phyloP scores from a whole-genome alignment of 495 filamentous ascomycete genomes.

The Polyplosphaeria fusca region DNA sequence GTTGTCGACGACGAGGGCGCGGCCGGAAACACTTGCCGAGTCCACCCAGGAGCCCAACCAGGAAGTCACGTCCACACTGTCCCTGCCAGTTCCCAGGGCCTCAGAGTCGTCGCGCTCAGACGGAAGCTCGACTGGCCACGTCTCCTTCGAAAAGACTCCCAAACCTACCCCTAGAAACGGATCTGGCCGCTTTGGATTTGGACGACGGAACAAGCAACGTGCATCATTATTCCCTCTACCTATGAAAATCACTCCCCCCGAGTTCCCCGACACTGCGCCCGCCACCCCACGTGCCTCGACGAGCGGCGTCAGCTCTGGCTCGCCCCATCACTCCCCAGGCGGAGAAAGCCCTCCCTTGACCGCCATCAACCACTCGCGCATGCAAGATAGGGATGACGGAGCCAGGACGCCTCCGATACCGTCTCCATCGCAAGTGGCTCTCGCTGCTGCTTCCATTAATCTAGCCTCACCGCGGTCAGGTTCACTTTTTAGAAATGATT shows the following conservation, averaged over 20 bases:
- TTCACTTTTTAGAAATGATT: constrained; percentile 57
- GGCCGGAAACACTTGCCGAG: constrained; percentile 53
- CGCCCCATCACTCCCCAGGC: constrained; percentile 34
- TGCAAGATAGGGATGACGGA: constrained; percentile 41
- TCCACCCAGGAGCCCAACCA: constrained; percentile 64
- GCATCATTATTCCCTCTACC: constrained; percentile 85
- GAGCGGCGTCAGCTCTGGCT: constrained; percentile 34
- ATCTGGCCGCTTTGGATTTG: constrained; percentile 75
- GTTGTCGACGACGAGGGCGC: constrained; percentile 50
- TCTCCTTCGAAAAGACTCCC: constrained; percentile 59
- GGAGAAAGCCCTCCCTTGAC: constrained; percentile 37
- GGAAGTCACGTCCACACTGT: constrained; percentile 63
- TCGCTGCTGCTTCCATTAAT: constrained; percentile 44
- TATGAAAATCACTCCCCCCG: constrained; percentile 50
- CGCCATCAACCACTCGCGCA: constrained; percentile 37
- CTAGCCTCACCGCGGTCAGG: constrained; percentile 42
- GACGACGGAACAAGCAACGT: constrained; percentile 76
- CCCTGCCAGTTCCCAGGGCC: constrained; percentile 65
- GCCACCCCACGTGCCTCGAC: constrained; percentile 54
- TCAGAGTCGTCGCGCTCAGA: constrained; percentile 94
- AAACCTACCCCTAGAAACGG: constrained; percentile 59
- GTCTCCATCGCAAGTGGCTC: constrained; percentile 55
- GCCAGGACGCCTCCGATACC: constrained; percentile 51
- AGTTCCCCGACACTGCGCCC: constrained; percentile 38
- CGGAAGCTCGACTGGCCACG: constrained; percentile 73